A percentile compares a stretch with the other conserved stretches of the same genome.
Evolutionary conservation across 495 filamentous ascomycete species (phyloP).

Genomic region (Penicillium bovifimosum): DNA sequence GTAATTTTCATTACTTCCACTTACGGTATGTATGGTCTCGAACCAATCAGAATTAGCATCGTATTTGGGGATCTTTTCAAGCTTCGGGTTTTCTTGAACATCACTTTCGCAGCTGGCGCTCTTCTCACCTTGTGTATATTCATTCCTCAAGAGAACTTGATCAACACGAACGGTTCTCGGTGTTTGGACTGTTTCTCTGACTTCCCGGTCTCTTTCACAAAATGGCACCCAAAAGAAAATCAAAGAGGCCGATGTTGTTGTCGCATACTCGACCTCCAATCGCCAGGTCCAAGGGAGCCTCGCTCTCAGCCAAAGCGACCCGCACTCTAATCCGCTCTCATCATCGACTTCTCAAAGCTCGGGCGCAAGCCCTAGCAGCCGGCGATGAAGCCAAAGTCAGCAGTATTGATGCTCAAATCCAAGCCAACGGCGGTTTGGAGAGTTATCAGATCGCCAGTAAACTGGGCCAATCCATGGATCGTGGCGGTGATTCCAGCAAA

Average conservation of each 20-base stretch:
- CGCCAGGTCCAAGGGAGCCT: conserved; percentile 41
- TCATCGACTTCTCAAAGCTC: conserved; percentile 76
- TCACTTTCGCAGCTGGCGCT: not conserved
- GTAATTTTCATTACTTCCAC: conserved; percentile 2
- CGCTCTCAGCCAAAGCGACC: conserved; percentile 75
- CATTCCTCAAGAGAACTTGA: not conserved
- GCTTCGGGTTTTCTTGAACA: not conserved
- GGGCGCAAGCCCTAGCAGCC: conserved; percentile 57
- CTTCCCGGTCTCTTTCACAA: not conserved
- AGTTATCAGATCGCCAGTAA: conserved; percentile 88
- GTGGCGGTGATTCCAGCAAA: conserved; percentile 87
- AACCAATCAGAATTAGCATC: conserved; percentile 3
- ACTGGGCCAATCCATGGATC: conserved; percentile 72
- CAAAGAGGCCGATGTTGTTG: conserved; percentile 47
- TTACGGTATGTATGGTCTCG: not conserved
- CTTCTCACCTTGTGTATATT: not conserved
- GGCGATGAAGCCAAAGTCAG: conserved; percentile 54
- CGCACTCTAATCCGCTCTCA: conserved; percentile 77
- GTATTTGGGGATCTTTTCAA: not conserved
- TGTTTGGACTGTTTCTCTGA: too few relatives aligned
- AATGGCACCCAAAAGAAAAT: conserved; percentile 27
- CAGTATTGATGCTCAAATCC: conserved; percentile 55
- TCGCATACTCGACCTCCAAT: conserved; percentile 64
- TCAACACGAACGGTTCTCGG: too few relatives aligned
- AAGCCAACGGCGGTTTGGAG: conserved; percentile 68